Evolutionary conservation across 345 rosid genomes (phyloP).

Genomic region (Salix arbutifolia): DNA sequence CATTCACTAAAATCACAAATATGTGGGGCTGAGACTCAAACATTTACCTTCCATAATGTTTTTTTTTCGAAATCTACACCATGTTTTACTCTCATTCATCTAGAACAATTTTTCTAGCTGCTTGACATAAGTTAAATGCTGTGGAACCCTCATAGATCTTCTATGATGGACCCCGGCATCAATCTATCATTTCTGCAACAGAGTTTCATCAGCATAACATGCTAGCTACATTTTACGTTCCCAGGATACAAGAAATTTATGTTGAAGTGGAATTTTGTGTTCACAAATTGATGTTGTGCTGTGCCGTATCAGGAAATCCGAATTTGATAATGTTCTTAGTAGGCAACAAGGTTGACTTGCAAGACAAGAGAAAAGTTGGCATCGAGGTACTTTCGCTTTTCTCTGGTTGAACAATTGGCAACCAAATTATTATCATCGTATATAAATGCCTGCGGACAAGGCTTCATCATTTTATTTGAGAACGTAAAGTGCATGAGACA

Average conservation of each 20-base stretch:
- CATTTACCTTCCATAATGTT: not conserved
- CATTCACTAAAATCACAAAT: too few relatives aligned
- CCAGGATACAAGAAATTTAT: not conserved
- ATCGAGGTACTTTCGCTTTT: constrained; percentile 38
- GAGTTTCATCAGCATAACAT: not conserved
- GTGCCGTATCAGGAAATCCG: constrained; percentile 49
- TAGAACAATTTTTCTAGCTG: not conserved
- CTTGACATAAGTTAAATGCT: not conserved
- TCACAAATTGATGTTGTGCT: constrained; percentile 1
- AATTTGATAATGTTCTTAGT: constrained; percentile 62
- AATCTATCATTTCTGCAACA: not conserved
- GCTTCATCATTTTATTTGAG: not conserved
- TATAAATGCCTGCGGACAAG: too few relatives aligned
- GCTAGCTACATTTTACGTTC: not conserved
- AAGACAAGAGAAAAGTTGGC: constrained; percentile 57
- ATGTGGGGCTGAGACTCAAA: not conserved
- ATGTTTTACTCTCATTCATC: too few relatives aligned
- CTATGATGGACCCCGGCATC: not conserved
- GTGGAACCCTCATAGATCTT: not conserved
- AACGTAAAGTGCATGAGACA: not conserved
- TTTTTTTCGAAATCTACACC: not conserved
- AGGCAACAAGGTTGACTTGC: constrained; percentile 71
- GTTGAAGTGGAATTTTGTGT: not conserved
- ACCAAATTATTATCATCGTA: not conserved
- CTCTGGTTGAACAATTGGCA: not conserved